Conservation (phyloP, 352 stramenopile genomes). For the Plasmopara viticola region DNA sequence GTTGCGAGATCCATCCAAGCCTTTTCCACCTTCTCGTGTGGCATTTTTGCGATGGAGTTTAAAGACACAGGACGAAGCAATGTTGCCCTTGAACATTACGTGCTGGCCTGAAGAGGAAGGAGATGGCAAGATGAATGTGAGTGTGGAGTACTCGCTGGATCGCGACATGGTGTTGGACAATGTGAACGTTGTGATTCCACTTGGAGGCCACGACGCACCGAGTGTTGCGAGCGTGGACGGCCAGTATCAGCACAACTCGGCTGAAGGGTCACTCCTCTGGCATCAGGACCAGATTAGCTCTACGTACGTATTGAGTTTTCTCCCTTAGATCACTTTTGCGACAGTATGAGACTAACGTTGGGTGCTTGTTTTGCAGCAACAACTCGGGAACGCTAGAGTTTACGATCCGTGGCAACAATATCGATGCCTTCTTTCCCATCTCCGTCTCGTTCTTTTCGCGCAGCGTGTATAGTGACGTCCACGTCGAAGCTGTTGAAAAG, state of each 20-base stretch:
- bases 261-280: slow-evolving; percentile 65
- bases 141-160: slow-evolving; percentile 84
- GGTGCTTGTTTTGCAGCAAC: slow-evolving; percentile 41
- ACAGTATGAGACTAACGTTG: no score
- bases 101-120: slow-evolving; percentile 85
- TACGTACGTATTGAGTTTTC: slow-evolving; percentile 38
- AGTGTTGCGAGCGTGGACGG: slow-evolving; percentile 73
- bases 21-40: slow-evolving; percentile 74
- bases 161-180: slow-evolving; percentile 86
- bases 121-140: slow-evolving; percentile 83
- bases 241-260: slow-evolving; percentile 83
- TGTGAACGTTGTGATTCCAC: slow-evolving; percentile 79
- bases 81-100: slow-evolving; percentile 80
- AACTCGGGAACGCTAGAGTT: slow-evolving; percentile 79
- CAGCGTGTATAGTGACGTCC: slow-evolving; percentile 80
- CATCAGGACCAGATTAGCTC: slow-evolving; percentile 74
- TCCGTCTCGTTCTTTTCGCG: slow-evolving; percentile 87
- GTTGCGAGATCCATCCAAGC: slow-evolving; percentile 76
- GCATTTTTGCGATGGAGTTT: slow-evolving; percentile 80
- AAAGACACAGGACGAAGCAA: slow-evolving; percentile 84
- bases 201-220: slow-evolving; percentile 62
- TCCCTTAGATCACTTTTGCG: no score
- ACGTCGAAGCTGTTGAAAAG: slow-evolving; percentile 70
- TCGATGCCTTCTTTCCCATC: slow-evolving; percentile 85
- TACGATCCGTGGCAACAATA: slow-evolving; percentile 63